Percentiles rank a stretch among this genome's conserved stretches.
Evolutionary conservation across 352 stramenopile species (phyloP).

Genomic region (Bremia lactucae): DNA sequence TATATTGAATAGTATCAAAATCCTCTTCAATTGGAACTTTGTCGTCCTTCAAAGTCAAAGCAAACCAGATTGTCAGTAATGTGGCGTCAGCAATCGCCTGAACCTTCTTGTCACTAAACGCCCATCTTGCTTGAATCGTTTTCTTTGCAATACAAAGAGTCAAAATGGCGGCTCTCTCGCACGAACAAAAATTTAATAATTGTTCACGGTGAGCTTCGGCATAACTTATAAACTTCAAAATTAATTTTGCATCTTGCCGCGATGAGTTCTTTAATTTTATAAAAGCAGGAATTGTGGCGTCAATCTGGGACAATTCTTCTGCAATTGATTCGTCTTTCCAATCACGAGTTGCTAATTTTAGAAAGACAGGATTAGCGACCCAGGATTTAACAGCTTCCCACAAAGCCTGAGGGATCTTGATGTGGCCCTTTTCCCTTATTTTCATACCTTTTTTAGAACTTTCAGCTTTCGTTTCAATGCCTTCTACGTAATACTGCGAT

Average conservation of each 20-base stretch:
- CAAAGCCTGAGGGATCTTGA: conserved; percentile 21
- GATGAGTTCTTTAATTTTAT: conserved; percentile 20
- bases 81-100: conserved; percentile 18
- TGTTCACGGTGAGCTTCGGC: conserved; percentile 11
- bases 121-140: conserved; percentile 11
- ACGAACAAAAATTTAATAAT: conserved; percentile 4
- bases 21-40: conserved; percentile 4
- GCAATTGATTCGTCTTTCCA: conserved; percentile 22
- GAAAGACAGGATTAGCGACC: conserved; percentile 12
- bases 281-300: conserved; percentile 22
- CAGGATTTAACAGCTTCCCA: conserved; percentile 36
- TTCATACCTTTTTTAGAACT: neutral
- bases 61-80: conserved; percentile 19
- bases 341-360: conserved; percentile 16
- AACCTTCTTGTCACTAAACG: conserved; percentile 13
- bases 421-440: conserved; percentile 2
- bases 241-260: conserved; percentile 9
- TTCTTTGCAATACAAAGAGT: conserved; percentile 20
- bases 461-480: neutral
- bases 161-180: conserved; percentile 7
- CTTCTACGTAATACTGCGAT: conserved; percentile 18
- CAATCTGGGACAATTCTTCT: conserved; percentile 15
- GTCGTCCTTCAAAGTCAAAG: conserved; percentile 1
- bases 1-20: conserved; percentile 13
- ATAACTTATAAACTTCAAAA: conserved; percentile 24